Conservation (phyloP, 2,329 filamentous ascomycete genomes). For the Phyllosticta citribraziliensis region DNA sequence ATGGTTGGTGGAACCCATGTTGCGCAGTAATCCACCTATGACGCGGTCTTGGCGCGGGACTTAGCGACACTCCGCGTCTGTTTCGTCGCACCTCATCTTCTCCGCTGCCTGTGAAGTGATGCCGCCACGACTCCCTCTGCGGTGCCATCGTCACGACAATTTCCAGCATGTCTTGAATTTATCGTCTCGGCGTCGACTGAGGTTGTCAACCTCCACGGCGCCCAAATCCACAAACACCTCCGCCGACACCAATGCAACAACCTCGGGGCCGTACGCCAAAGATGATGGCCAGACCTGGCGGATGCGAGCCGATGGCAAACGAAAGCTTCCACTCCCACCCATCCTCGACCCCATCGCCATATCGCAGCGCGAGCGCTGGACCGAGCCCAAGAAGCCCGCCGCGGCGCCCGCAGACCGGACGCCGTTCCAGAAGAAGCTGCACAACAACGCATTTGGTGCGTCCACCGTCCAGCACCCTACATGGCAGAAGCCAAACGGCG, state of each 20-base stretch:
- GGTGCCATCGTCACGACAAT: neutral
- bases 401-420: conserved; percentile 22
- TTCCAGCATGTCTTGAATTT: neutral
- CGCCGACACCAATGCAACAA: conserved; percentile 4
- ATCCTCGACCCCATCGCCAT: conserved; percentile 37
- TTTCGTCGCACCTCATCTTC: neutral
- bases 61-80: neutral
- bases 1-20: neutral
- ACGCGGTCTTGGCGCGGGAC: neutral
- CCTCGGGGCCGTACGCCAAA: conserved; percentile 5
- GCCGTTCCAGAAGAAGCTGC: conserved; percentile 49
- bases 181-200: neutral
- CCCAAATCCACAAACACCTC: neutral
- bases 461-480: neutral
- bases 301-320: conserved; percentile 23
- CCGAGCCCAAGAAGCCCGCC: conserved; percentile 31
- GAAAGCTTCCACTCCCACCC: conserved; percentile 37
- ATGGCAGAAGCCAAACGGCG: no score
- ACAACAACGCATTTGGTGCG: conserved; percentile 56
- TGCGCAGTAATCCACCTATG: neutral
- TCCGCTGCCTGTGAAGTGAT: neutral
- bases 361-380: conserved; percentile 25
- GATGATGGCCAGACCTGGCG: conserved; percentile 21
- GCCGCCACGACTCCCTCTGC: neutral
- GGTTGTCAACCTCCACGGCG: neutral